phyloP scores from a whole-genome alignment of 345 rosid genomes.

The Rhodamnia rubescens region DNA sequence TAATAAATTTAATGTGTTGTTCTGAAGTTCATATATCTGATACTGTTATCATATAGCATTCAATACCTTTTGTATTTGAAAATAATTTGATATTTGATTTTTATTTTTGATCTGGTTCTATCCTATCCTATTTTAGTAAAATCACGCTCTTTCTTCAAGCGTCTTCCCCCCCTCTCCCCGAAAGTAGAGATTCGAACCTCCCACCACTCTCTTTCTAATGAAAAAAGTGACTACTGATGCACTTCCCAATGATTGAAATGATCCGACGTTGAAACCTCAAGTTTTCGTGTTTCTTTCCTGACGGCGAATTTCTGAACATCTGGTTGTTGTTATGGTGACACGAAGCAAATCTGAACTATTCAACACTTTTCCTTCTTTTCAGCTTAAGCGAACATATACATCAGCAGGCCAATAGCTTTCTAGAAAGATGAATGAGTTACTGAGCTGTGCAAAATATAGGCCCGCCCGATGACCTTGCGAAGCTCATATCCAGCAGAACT shows the following conservation, averaged over 20 bases:
- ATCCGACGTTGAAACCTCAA: neutral
- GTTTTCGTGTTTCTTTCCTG: neutral
- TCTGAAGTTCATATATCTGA: neutral
- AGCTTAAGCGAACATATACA: neutral
- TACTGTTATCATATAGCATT: fast-evolving
- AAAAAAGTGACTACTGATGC: too few species aligned
- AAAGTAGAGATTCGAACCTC: too few species aligned
- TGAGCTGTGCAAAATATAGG: neutral
- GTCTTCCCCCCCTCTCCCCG: too few species aligned
- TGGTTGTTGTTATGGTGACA: neutral
- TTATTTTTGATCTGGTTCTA: too few species aligned
- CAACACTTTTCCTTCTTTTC: neutral
- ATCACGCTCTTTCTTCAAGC: too few species aligned
- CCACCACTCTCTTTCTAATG: too few species aligned
- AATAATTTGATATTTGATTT: neutral
- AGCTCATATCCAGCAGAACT: neutral
- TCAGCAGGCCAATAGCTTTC: neutral
- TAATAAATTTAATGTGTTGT: neutral
- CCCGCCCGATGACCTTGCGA: neutral
- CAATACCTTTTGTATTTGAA: neutral
- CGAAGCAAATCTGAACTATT: neutral
- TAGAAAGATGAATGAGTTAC: neutral
- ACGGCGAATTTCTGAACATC: neutral
- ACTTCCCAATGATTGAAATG: too few species aligned
- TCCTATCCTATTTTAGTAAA: too few species aligned